These are phyloP conservation scores for Dioscorea zingiberensis DNA, from an alignment of 106 monocot genomes.

Conservation along the genomic window DNA sequence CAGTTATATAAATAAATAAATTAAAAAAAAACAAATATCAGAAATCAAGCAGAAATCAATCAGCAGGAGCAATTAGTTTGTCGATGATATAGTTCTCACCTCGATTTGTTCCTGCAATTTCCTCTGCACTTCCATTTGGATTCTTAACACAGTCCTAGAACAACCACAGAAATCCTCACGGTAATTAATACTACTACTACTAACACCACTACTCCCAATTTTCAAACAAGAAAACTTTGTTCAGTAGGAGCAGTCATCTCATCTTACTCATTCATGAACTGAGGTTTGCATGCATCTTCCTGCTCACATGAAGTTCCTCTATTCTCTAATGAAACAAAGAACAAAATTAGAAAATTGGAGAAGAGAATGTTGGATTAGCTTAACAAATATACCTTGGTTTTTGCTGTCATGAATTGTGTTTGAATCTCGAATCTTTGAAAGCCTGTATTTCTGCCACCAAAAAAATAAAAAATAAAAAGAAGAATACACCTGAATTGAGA, in stretches of 20 bases:
- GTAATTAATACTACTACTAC: background rate
- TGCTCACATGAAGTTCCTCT: no score
- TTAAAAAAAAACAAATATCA: background rate
- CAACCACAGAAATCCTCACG: background rate
- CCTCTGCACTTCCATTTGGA: conserved; percentile 57
- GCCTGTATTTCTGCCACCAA: conserved; percentile 64
- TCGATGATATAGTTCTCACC: conserved; percentile 20
- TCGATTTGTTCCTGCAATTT: conserved; percentile 64
- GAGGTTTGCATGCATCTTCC: no score
- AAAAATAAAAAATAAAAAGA: background rate
- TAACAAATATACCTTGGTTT: conserved; percentile 12
- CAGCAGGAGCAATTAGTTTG: no score
- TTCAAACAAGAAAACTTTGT: no score
- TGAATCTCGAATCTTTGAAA: conserved; percentile 35
- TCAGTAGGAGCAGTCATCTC: no score
- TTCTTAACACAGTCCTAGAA: conserved; percentile 44
- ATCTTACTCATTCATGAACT: conserved; percentile 28
- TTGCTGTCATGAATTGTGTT: background rate
- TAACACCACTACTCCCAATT: no score
- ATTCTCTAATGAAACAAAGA: no score
- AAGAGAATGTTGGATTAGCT: no score
- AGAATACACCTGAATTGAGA: no score
- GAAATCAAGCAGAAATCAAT: background rate
- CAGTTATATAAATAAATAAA: no score
- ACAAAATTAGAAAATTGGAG: no score